These are phyloP conservation scores for Flagelloscypha sp. DNA, from an alignment of 768 basidiomycete species.

Conservation along the genomic window DNA sequence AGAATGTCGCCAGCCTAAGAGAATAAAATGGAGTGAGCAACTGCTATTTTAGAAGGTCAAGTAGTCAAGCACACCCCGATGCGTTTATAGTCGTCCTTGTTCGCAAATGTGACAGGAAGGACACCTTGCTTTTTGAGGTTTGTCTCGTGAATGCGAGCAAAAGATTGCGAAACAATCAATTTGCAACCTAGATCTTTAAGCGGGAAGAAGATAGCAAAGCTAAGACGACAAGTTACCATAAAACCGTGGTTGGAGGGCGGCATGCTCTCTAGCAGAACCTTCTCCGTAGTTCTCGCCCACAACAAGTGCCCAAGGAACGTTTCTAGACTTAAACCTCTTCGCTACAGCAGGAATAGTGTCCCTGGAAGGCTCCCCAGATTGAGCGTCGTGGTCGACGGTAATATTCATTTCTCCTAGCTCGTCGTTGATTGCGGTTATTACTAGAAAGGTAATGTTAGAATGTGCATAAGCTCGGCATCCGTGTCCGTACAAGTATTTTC, in stretches of 20 bases:
- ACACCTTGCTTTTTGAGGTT: conserved; percentile 99
- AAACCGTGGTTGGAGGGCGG: conserved; percentile 92
- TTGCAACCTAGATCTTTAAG: conserved; percentile 52
- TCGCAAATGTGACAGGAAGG: conserved; percentile 87
- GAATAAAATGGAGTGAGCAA: too few relatives aligned
- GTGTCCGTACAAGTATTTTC: conserved; percentile 76
- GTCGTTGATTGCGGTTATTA: conserved; percentile 89
- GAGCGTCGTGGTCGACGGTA: conserved; percentile 70
- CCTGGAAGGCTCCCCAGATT: conserved; percentile 29
- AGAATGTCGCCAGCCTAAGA: conserved; percentile 77
- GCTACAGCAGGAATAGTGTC: conserved; percentile 90
- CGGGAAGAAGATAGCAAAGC: not conserved
- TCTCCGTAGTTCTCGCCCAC: conserved; percentile 98
- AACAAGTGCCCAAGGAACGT: conserved; percentile 86
- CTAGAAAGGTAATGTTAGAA: conserved; percentile 27
- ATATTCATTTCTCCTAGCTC: conserved; percentile 91
- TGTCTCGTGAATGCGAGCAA: conserved; percentile 97
- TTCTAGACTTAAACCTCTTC: conserved; percentile 75
- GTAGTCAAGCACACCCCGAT: too few relatives aligned
- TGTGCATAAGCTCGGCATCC: not conserved
- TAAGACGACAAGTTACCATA: conserved; percentile 43
- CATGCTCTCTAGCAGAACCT: conserved; percentile 96
- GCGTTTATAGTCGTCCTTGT: conserved; percentile 77
- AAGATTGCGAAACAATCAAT: conserved; percentile 85
- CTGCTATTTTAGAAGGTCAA: too few relatives aligned